Evolutionary conservation across 192 early-diverging fungal genomes (phyloP).

Genomic region (Entophlyctis luteolus): DNA sequence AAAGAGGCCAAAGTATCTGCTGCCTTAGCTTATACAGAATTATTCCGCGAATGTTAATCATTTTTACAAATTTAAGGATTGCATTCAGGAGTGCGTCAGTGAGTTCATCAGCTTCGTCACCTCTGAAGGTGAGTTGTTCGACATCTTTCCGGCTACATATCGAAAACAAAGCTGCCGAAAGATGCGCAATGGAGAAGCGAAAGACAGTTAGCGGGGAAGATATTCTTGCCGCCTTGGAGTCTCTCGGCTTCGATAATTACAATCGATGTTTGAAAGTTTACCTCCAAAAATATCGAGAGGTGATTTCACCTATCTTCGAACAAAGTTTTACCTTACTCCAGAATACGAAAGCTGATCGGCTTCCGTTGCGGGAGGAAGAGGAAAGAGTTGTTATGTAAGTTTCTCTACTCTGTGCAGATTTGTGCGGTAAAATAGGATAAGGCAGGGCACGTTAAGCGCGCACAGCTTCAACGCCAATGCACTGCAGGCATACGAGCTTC

Average conservation of each 20-base stretch:
- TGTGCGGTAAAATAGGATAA: too few species aligned
- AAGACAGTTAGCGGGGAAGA: slow-evolving; percentile 99
- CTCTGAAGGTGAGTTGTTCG: slow-evolving; percentile 71
- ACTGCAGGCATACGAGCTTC: too few species aligned
- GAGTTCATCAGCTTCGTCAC: slow-evolving; percentile 99
- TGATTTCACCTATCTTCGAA: slow-evolving; percentile 23
- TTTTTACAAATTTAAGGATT: slow-evolving; percentile 45
- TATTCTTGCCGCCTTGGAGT: slow-evolving; percentile 96
- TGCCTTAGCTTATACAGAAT: background rate
- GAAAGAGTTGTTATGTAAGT: too few species aligned
- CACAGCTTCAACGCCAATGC: too few species aligned
- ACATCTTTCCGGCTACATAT: background rate
- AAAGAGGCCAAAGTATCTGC: slow-evolving; percentile 81
- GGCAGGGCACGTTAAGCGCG: too few species aligned
- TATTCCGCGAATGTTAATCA: slow-evolving; percentile 54
- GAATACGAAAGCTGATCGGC: too few species aligned
- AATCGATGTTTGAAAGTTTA: slow-evolving; percentile 84
- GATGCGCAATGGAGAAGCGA: slow-evolving; percentile 89
- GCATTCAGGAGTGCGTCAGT: slow-evolving; percentile 93
- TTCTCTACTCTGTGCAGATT: too few species aligned
- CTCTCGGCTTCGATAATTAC: slow-evolving; percentile 97
- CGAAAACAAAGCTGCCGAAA: slow-evolving; percentile 71
- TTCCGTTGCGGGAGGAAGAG: too few species aligned
- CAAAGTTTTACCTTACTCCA: too few species aligned
- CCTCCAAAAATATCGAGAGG: slow-evolving; percentile 84